Evolutionary conservation across 495 filamentous ascomycete genomes (phyloP).

Genomic region (Penicillium diatomitis): DNA sequence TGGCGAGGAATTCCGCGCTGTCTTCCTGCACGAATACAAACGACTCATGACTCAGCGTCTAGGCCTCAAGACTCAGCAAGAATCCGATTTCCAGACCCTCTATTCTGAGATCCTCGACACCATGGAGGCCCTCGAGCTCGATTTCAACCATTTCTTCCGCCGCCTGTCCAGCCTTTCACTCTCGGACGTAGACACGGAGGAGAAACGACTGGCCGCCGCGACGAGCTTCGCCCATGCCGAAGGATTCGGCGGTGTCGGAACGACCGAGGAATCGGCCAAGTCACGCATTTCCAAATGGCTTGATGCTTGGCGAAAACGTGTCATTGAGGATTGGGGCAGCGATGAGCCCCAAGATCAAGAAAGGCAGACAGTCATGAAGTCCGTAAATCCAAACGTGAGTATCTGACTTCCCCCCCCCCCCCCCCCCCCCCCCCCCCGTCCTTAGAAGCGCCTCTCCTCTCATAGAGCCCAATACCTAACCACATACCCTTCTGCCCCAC

Average conservation of each 20-base stretch:
- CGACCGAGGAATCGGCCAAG: slow-evolving; percentile 50
- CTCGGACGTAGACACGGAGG: slow-evolving; percentile 49
- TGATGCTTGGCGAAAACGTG: slow-evolving; percentile 54
- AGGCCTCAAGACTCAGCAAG: slow-evolving; percentile 56
- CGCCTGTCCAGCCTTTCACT: slow-evolving; percentile 53
- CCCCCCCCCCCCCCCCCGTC: neutral
- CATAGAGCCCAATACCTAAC: no score
- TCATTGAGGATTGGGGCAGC: slow-evolving; percentile 61
- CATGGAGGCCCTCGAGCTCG: slow-evolving; percentile 67
- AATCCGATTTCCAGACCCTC: slow-evolving; percentile 66
- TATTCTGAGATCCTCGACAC: slow-evolving; percentile 76
- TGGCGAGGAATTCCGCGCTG: slow-evolving; percentile 76
- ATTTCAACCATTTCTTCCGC: slow-evolving; percentile 90
- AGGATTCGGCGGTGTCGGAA: slow-evolving; percentile 45
- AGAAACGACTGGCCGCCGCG: slow-evolving; percentile 47
- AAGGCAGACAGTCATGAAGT: slow-evolving; percentile 64
- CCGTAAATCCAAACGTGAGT: slow-evolving; percentile 69
- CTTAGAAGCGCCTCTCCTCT: no score
- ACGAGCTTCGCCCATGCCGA: slow-evolving; percentile 63
- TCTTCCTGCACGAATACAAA: slow-evolving; percentile 82
- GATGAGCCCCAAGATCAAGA: slow-evolving; percentile 41
- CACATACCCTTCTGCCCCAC: neutral
- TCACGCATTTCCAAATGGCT: slow-evolving; percentile 68
- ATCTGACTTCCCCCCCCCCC: neutral
- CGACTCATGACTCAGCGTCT: slow-evolving; percentile 67